Percentiles rank a stretch among this genome's conserved stretches.
These are phyloP conservation scores for Mortierella sp. DNA, from an alignment of 371 early-diverging fungal genomes.

Conservation along the genomic window DNA sequence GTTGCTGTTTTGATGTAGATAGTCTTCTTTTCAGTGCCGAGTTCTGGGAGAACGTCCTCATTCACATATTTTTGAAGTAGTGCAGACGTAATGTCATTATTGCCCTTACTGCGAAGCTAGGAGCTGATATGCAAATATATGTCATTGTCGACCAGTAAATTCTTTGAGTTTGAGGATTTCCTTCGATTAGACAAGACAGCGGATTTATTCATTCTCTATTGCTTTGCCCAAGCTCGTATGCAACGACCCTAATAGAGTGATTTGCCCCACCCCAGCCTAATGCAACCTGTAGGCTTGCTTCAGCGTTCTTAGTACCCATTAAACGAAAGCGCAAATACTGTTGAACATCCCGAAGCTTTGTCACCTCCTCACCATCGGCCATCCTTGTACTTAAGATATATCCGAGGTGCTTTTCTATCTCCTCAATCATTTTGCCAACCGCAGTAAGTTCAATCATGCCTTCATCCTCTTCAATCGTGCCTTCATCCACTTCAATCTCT, in stretches of 20 bases:
- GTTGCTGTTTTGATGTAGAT: constrained; percentile 9
- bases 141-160: constrained; percentile 13
- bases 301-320: neutral
- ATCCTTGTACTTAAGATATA: neutral
- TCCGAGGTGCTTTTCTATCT: neutral
- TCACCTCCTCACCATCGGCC: neutral
- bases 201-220: constrained; percentile 2
- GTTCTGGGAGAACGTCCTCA: constrained; percentile 2
- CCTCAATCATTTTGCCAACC: neutral
- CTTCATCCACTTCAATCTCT: too few species aligned
- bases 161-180: constrained; percentile 9
- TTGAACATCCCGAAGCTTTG: neutral
- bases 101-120: constrained; percentile 2
- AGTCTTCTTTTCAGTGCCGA: constrained; percentile 1
- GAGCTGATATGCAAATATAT: neutral
- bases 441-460: too few species aligned
- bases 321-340: neutral
- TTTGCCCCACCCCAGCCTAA: neutral
- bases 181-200: constrained; percentile 4
- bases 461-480: too few species aligned
- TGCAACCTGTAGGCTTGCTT: neutral
- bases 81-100: constrained; percentile 1
- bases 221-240: constrained; percentile 8
- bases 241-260: constrained; percentile 14
- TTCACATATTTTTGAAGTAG: constrained; percentile 8